A percentile compares a stretch with the other conserved stretches of the same genome.
Conservation (phyloP, 306 rosid genomes). For the Dryas drummondii region DNA sequence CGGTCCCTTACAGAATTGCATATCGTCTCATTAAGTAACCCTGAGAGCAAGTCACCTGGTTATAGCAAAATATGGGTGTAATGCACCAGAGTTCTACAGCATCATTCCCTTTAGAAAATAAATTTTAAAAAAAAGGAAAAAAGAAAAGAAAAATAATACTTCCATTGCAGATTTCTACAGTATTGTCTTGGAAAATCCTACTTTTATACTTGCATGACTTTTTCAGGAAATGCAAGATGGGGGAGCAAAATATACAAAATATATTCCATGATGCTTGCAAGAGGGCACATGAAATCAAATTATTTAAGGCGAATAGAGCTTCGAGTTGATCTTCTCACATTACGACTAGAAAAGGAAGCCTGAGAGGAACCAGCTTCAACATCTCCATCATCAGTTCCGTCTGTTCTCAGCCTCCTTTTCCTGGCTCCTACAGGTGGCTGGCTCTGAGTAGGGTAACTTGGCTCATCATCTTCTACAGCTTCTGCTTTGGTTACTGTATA, state of each 20-base stretch:
- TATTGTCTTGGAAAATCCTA: neutral
- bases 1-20: neutral
- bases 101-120: neutral
- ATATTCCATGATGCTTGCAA: neutral
- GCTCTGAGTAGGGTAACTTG: constrained; percentile 29
- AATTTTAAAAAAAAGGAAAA: too few relatives aligned
- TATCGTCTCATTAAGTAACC: neutral
- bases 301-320: constrained; percentile 15
- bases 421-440: constrained; percentile 37
- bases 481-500: constrained; percentile 48
- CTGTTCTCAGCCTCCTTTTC: constrained; percentile 40
- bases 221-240: neutral
- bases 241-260: neutral
- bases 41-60: neutral
- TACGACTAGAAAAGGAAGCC: constrained; percentile 24
- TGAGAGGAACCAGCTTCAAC: constrained; percentile 37
- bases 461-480: constrained; percentile 35
- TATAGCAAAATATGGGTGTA: neutral
- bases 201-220: neutral
- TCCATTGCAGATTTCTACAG: neutral
- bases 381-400: constrained; percentile 27
- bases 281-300: neutral
- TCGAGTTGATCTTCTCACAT: constrained; percentile 40
- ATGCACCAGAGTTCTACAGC: neutral
- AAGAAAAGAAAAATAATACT: too few relatives aligned